Percentiles rank a stretch among this genome's conserved stretches.
Evolutionary conservation across 2,329 filamentous ascomycete species (phyloP).

Genomic region (Apiospora saccharicola): DNA sequence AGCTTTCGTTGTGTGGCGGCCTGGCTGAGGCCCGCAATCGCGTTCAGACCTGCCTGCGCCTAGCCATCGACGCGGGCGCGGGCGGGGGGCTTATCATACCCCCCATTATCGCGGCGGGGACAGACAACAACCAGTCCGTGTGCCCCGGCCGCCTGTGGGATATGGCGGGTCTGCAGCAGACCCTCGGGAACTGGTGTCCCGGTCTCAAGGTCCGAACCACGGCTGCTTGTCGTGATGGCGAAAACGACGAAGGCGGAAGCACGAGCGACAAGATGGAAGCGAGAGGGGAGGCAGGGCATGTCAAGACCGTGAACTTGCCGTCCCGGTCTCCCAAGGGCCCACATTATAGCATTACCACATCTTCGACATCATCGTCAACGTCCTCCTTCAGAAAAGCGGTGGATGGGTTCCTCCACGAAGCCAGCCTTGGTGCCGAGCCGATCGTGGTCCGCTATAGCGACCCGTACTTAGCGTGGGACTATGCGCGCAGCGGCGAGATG

Average conservation of each 20-base stretch:
- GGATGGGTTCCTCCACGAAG: background rate
- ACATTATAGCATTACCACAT: background rate
- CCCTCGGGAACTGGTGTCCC: background rate
- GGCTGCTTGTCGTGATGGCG: background rate
- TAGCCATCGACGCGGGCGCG: conserved; percentile 28
- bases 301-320: background rate
- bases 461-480: conserved; percentile 27
- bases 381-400: background rate
- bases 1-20: conserved; percentile 26
- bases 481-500: conserved; percentile 12
- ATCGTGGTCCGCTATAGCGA: conserved; percentile 23
- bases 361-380: background rate
- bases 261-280: background rate
- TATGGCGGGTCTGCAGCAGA: background rate
- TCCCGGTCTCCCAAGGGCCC: background rate
- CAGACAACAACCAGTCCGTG: background rate
- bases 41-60: conserved; percentile 27
- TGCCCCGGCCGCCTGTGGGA: background rate
- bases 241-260: background rate
- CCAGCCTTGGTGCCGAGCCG: conserved; percentile 10
- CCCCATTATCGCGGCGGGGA: background rate
- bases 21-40: conserved; percentile 28
- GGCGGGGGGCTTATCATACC: conserved; percentile 22
- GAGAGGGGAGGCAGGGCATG: background rate
- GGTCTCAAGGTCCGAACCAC: background rate